Conservation (phyloP, 495 filamentous ascomycete genomes). For the Penicillium verhagenii region DNA sequence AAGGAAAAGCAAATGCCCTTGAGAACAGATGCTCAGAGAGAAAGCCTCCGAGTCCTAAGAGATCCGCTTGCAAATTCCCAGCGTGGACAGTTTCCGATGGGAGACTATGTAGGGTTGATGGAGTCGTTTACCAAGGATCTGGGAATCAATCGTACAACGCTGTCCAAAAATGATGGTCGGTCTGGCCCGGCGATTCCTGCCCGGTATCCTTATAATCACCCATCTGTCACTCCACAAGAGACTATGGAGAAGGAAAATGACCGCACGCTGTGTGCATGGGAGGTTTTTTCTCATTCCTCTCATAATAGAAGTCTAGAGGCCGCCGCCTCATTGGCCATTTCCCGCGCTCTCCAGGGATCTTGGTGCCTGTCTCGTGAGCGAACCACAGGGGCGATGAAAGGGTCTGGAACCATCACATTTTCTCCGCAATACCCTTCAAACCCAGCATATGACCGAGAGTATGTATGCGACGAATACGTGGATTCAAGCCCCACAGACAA, state of each 20-base stretch:
- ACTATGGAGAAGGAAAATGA: background rate
- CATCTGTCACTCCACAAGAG: background rate
- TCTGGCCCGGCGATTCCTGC: constrained; percentile 37
- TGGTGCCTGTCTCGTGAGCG: constrained; percentile 59
- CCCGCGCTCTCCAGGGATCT: constrained; percentile 68
- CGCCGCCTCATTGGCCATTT: constrained; percentile 51
- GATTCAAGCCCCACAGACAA: background rate
- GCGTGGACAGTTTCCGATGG: constrained; percentile 73
- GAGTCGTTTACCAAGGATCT: constrained; percentile 63
- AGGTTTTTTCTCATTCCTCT: constrained; percentile 8
- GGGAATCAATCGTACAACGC: constrained; percentile 22
- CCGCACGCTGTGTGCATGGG: constrained; percentile 23
- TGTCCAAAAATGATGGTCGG: constrained; percentile 7
- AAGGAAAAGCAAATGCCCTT: background rate
- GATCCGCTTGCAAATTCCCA: constrained; percentile 27
- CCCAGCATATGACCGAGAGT: constrained; percentile 27
- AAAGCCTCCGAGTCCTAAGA: constrained; percentile 26
- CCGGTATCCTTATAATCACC: constrained; percentile 24
- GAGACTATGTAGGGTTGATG: constrained; percentile 77
- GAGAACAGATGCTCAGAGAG: constrained; percentile 21
- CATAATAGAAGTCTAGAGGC: constrained; percentile 1
- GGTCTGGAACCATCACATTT: constrained; percentile 58
- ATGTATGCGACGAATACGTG: constrained; percentile 27
- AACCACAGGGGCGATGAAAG: constrained; percentile 5
- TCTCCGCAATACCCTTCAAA: constrained; percentile 48